Evolutionary conservation across 202 grass and related monocot species (phyloP).

Genomic region (Schoenoplectus tabernaemontani): DNA sequence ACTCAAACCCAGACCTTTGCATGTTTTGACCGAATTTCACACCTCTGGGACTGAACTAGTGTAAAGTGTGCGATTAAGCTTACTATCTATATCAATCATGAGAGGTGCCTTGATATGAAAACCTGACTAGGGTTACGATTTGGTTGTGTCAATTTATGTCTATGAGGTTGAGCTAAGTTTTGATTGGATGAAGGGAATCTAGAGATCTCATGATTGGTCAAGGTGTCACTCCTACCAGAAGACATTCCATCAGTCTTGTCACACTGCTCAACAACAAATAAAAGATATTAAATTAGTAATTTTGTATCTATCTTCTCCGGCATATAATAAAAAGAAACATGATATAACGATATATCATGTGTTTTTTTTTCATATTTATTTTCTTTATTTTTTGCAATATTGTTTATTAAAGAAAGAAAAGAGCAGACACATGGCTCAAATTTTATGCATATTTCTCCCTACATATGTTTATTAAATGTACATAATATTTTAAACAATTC

Average conservation of each 20-base stretch:
- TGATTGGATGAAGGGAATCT: conserved; percentile 21
- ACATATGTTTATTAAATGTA: background rate
- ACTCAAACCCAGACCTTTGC: conserved; percentile 6
- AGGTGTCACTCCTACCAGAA: conserved; percentile 23
- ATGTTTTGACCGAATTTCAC: conserved; percentile 9
- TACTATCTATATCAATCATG: conserved; percentile 31
- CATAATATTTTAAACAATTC: background rate
- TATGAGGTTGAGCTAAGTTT: conserved; percentile 8
- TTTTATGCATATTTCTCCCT: background rate
- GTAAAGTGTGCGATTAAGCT: conserved; percentile 27
- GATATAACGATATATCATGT: too few species aligned
- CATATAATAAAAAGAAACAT: too few species aligned
- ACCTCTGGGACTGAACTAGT: background rate
- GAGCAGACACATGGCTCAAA: too few species aligned
- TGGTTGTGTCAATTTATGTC: conserved; percentile 12
- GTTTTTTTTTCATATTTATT: too few species aligned
- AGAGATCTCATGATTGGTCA: conserved; percentile 25
- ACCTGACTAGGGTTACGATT: conserved; percentile 16
- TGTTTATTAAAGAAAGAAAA: too few species aligned
- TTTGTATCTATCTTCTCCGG: too few species aligned
- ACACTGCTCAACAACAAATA: background rate
- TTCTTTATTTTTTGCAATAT: too few species aligned
- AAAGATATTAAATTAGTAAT: background rate
- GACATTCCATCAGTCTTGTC: conserved; percentile 27
- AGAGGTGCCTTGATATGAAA: background rate